Evolutionary conservation across 2,329 filamentous ascomycete species (phyloP), one percentile per base, ranked within the genome.

Genomic region (Cyclaneusma minus): DNA sequence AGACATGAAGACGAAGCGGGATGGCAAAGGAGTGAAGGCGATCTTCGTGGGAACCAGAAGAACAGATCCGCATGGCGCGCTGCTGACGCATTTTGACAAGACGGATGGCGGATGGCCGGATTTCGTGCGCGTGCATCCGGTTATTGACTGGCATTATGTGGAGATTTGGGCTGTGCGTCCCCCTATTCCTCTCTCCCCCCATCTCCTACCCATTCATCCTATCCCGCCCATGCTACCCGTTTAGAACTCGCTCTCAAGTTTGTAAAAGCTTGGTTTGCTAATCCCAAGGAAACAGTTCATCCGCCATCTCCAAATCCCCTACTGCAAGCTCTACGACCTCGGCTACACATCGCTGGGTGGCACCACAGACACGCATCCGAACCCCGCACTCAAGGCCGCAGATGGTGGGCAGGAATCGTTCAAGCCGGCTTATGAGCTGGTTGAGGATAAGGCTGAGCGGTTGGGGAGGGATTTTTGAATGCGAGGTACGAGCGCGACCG

Each of bases 61-160:
- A 39, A 94, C 89, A 3, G 89, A 98, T 51, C 89, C 89, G 5
- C 84, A 95, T 48, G 83, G 87, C 24, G 73, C 71, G 39, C 59
- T 64, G 10, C 51, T 98, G 42, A 78, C 67, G 20, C 71, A 80
- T 51, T 95, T 95, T 47, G 81, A 92, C 47, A 67, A 64, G 26
- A 98, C 89, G 4, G 89, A 95, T 51, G 60, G 66, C 18, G 84
- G 77, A 3, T 98, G 89, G 89, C 89, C 89, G 18, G 57, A 63
- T 22, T 93, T 95, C 44, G 85, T 95, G 74, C 70, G 89, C 31
- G 64, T 95, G 33, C 84, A 98, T 51, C 87, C 89, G 0, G 80
- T 98, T 7, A 85, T 98, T 45, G 89, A 98, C 52, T 98, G 89
- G 89, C 82, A 89, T 49, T 93, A 94, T 51, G 68, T 71, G 7